Percentiles rank a stretch among this genome's conserved stretches.
Conservation (phyloP, 2,329 filamentous ascomycete genomes). For the Diplodia scrobiculata region DNA sequence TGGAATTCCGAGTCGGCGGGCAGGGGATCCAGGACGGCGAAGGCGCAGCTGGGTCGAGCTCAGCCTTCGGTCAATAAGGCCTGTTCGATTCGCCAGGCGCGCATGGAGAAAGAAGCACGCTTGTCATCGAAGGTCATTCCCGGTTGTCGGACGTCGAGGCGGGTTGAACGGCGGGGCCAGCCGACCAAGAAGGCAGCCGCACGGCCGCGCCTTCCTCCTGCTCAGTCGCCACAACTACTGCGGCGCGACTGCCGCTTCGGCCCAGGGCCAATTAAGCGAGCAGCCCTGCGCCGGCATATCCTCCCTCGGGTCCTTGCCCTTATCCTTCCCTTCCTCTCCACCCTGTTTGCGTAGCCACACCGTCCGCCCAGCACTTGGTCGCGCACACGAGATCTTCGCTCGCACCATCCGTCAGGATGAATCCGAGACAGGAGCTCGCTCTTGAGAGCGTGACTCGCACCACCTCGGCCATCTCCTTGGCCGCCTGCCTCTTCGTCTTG, state of each 20-base stretch:
- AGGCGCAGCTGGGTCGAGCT: neutral
- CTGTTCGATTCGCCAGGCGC: neutral
- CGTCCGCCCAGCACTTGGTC: neutral
- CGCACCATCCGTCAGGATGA: conserved; percentile 31
- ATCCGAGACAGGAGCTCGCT: conserved; percentile 39
- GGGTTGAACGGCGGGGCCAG: neutral
- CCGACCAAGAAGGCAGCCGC: neutral
- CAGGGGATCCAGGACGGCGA: neutral
- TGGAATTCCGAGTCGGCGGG: neutral
- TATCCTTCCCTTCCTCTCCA: neutral
- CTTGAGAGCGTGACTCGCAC: conserved; percentile 67
- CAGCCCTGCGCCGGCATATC: neutral
- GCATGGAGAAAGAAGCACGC: neutral
- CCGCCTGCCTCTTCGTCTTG: conserved; percentile 72
- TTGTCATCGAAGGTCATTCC: neutral
- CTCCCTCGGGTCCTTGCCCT: neutral
- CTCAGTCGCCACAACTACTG: neutral
- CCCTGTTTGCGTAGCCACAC: neutral
- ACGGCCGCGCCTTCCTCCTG: neutral
- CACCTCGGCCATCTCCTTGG: conserved; percentile 69
- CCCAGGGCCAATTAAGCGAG: neutral
- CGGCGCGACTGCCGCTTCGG: neutral
- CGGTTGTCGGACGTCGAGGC: neutral
- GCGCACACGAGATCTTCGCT: neutral
- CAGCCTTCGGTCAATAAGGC: neutral